Base-by-base conservation (phyloP, 805 yeast genomes). In the Millerozyma acaciae region DNA sequence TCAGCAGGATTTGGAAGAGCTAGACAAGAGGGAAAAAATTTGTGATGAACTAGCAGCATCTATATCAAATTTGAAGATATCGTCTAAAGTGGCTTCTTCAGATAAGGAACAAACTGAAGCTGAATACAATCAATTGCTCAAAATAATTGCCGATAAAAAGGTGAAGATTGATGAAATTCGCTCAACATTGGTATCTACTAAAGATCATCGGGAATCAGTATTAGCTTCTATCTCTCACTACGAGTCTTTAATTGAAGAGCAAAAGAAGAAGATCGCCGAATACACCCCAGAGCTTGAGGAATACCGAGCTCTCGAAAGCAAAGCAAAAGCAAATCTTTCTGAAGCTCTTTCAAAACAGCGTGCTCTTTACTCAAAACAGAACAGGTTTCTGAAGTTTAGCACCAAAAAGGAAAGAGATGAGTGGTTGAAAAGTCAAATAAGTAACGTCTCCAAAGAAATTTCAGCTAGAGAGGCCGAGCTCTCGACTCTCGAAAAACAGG, bases 291-390 rank as follows among this genome's bases (percentile, higher is more conserved):
- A 57, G 16, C 57, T 76, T 24, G 56, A 58, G 8, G 40, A 53
- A 2, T 51, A 75, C 8, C 63, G 55, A 28, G 40, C 45, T 1
- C 47, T 57, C 26, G 86, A 82, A 50, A 21, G 45, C 0, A 43
- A 44, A 3, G 40, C 70, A 20, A 71, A 72, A 34, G 44, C 51
- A 3, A 46, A 65, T 30, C 52, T 80, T 6, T 35, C 57, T 3
- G 57, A 62, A n/a, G 44, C 70, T 15, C 70, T 66, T 33, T 60
- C 76, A 6, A 68, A 59, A 18, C 88, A 83, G 53, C 65, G 83
- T 42, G 57, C 67, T 9, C 53, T 89, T 4, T 73, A 82, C 31
- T 66, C 83, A 6, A 89, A 87, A 48, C 84, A 79, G 45, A 85
- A 84, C 26, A 75, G 88, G 32, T 73, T 73, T 37, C 68, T 77